Evolutionary conservation across 2,329 filamentous ascomycete species (phyloP).

Genomic region (Arthrinium phaeospermum): DNA sequence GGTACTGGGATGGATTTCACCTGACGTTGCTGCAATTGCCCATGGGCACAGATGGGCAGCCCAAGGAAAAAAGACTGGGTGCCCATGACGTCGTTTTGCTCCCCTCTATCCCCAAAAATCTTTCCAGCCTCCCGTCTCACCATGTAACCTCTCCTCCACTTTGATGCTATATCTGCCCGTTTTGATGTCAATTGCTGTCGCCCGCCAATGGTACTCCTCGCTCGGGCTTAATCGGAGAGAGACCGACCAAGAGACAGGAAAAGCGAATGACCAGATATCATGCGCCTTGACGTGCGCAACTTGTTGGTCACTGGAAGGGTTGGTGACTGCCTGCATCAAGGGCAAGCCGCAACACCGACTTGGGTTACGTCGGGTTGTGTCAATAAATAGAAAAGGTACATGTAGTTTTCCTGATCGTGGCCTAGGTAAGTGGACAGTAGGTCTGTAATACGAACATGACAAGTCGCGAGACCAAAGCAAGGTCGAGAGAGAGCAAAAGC

Average conservation of each 20-base stretch:
- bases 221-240: not conserved
- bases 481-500: not conserved
- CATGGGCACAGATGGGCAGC: not conserved
- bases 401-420: not conserved
- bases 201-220: not conserved
- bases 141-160: slow-evolving; percentile 10
- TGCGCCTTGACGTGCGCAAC: slow-evolving; percentile 9
- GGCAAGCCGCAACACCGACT: not conserved
- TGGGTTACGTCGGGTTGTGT: not conserved
- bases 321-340: not conserved
- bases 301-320: not conserved
- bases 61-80: slow-evolving; percentile 1
- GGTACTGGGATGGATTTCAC: not conserved
- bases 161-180: not conserved
- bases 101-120: slow-evolving; percentile 1
- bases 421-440: not conserved
- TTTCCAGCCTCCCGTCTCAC: slow-evolving; percentile 15
- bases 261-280: slow-evolving; percentile 1
- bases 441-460: not conserved
- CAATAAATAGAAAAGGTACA: not conserved
- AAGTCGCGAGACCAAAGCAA: not conserved
- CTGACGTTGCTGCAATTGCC: slow-evolving; percentile 3
- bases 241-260: not conserved
- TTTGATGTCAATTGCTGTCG: not conserved
- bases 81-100: slow-evolving; percentile 7